These are phyloP conservation scores for Kluyveromyces aestuarii DNA, from an alignment of 805 yeast species.

Conservation along the genomic window DNA sequence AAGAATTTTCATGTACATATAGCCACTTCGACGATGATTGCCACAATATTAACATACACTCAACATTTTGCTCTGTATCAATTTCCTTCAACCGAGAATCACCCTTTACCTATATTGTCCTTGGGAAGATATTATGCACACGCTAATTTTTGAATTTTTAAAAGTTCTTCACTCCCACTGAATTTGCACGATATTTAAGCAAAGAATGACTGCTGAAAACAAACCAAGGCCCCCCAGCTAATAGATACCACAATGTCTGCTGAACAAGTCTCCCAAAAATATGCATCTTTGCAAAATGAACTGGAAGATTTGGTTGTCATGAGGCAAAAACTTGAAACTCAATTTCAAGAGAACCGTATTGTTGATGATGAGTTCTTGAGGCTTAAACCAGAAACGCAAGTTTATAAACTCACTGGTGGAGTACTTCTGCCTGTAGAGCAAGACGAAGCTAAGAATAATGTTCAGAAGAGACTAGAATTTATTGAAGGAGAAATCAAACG, in stretches of 20 bases:
- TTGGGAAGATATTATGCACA: no score
- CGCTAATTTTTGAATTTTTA: neutral
- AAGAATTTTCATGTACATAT: neutral
- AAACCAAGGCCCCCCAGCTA: neutral
- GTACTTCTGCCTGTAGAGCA: conserved; percentile 84
- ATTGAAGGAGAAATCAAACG: conserved; percentile 69
- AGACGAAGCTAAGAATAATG: conserved; percentile 73
- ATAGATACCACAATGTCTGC: neutral
- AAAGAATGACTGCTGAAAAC: neutral
- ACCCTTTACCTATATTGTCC: no score
- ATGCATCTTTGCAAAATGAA: conserved; percentile 37
- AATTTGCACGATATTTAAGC: no score
- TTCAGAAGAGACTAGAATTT: conserved; percentile 81
- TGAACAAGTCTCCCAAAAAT: conserved; percentile 11
- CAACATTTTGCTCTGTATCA: neutral
- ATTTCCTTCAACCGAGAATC: neutral
- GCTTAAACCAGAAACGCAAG: conserved; percentile 59
- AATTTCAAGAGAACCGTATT: conserved; percentile 85
- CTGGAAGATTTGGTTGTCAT: conserved; percentile 50
- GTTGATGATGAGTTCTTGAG: conserved; percentile 72
- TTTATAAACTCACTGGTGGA: conserved; percentile 87
- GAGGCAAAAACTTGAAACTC: conserved; percentile 87
- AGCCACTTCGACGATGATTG: neutral
- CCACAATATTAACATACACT: neutral
- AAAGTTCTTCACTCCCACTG: no score